Evolutionary conservation across 1,284 basidiomycete genomes (phyloP), one percentile per base, ranked within the genome.

Genomic region (Apiotrichum veenhuisii): DNA sequence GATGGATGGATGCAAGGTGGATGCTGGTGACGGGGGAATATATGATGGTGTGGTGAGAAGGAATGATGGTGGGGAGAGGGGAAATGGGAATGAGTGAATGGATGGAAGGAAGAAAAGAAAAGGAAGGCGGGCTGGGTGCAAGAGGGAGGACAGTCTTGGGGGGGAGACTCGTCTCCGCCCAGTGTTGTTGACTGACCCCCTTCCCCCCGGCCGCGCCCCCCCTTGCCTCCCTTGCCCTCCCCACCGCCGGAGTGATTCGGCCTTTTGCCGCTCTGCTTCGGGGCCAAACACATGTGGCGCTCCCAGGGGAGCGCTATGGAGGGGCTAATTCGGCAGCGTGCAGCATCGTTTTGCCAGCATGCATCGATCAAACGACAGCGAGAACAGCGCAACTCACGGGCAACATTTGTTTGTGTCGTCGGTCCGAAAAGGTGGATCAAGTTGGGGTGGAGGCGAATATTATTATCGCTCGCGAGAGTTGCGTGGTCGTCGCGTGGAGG

Each of bases 401-500:
- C 50, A 52, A 52, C 42, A 34, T 15, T 36, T 48, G 40, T 20
- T 33, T 25, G 5, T 30, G 50, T 20, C 9, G 11, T 26, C 11
- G n/a, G 7, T 25, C 33, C 12, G 7, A 18, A 40, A 27, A 7
- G n/a, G n/a, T n/a, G n/a, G n/a, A n/a, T n/a, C n/a, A n/a, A 27
- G 20, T 42, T 20, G 47, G 17, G 51, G 47, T 58, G 48, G 50
- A 41, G 50, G 49, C 10, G 17, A 40, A 22, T 14, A 22, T 17
- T 46, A 37, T 30, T n/a, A 27, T 44, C 30, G 46, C 55, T 53
- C 55, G 55, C 59, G 59, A 50, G 37, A 52, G 40, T 30, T 49
- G 60, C 57, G 60, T 62, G 60, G 60, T 37, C 60, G 56, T 58
- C 60, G 60, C 60, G 60, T 62, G 60, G 60, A 11, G 15, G n/a